Conservation (phyloP, 306 rosid species). For the Arachis stenosperma region DNA sequence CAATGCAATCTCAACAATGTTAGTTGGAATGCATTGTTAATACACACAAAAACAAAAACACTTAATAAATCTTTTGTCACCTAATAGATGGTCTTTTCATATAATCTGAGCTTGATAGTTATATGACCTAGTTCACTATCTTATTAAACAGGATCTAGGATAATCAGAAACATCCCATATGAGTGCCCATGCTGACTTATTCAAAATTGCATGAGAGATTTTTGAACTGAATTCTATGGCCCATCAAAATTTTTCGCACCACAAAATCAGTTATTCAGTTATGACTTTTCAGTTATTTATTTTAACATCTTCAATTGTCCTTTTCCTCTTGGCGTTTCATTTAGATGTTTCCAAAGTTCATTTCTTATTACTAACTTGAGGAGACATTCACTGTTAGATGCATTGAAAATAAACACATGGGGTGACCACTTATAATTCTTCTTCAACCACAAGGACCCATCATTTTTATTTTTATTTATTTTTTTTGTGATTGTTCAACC, state of each 20-base stretch:
- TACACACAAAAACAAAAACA: not conserved
- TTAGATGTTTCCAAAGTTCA: conserved; percentile 31
- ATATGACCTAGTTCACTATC: conserved; percentile 36
- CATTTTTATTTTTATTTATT: not conserved
- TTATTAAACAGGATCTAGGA: conserved; percentile 18
- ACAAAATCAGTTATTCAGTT: conserved; percentile 40
- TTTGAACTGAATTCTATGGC: conserved; percentile 36
- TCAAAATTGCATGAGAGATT: conserved; percentile 13
- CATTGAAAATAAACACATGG: conserved; percentile 64
- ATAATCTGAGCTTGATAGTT: conserved; percentile 13
- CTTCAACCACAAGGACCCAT: conserved; percentile 52
- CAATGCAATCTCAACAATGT: not conserved
- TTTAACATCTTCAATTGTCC: conserved; percentile 41
- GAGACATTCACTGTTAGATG: conserved; percentile 47
- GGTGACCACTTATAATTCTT: conserved; percentile 39
- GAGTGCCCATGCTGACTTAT: conserved; percentile 40
- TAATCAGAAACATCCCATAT: conserved; percentile 57
- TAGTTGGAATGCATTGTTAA: conserved; percentile 11
- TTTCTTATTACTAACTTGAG: conserved; percentile 17
- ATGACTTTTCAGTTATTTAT: conserved; percentile 31
- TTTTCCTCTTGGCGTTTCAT: conserved; percentile 33
- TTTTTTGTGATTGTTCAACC: conserved; percentile 40
- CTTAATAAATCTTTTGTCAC: not conserved
- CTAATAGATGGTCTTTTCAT: conserved; percentile 19
- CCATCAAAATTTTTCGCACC: conserved; percentile 42